A percentile compares a stretch with the other conserved stretches of the same genome.
Conservation (phyloP, 2,329 filamentous ascomycete genomes). For the Calonectria hawksworthii region DNA sequence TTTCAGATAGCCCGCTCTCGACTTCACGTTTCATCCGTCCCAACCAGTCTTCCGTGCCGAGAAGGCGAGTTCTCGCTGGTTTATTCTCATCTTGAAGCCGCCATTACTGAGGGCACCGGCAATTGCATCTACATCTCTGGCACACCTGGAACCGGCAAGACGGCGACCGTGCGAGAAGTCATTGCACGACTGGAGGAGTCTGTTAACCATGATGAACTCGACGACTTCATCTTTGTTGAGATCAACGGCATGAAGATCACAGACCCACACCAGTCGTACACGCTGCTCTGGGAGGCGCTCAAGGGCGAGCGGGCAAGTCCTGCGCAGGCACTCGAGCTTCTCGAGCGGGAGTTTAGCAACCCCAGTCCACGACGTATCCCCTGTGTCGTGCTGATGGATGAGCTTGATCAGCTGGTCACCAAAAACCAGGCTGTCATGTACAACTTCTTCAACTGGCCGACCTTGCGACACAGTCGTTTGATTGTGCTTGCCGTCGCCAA, state of each 20-base stretch:
- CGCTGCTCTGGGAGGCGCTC: constrained; percentile 94
- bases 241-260: constrained; percentile 99
- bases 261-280: constrained; percentile 96
- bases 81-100: constrained; percentile 92
- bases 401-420: constrained; percentile 96
- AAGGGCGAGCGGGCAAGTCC: constrained; percentile 94
- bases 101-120: constrained; percentile 92
- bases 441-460: constrained; percentile 99
- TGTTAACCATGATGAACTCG: constrained; percentile 89
- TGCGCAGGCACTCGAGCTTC: constrained; percentile 88
- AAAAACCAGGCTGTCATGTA: constrained; percentile 99
- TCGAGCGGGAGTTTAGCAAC: constrained; percentile 93
- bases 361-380: constrained; percentile 92
- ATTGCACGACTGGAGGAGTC: constrained; percentile 90
- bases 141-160: constrained; percentile 98
- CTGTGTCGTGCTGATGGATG: constrained; percentile 98
- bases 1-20: constrained; percentile 92
- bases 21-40: constrained; percentile 94
- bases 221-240: constrained; percentile 99
- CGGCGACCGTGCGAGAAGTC: constrained; percentile 95
- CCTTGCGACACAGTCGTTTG: constrained; percentile 88
- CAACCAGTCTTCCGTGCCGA: constrained; percentile 88
- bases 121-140: constrained; percentile 99
- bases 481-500: constrained; percentile 98
- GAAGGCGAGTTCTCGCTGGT: constrained; percentile 93